Base-by-base conservation (phyloP, 768 basidiomycete genomes). In the Suillus brevipes region DNA sequence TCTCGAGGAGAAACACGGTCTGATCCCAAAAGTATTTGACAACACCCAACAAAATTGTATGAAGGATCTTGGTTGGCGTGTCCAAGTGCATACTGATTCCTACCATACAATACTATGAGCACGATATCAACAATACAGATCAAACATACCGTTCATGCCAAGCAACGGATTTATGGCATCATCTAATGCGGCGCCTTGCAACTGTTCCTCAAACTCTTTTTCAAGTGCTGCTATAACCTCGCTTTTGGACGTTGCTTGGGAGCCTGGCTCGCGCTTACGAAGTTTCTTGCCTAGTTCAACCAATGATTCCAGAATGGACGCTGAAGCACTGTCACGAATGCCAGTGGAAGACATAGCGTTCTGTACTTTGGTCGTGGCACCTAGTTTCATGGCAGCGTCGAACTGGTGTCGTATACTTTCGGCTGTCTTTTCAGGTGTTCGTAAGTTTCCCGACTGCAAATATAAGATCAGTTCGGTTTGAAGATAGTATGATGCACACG, bases 11-110 rank as follows among this genome's bases (percentile, higher is more conserved):
- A 38, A 38, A 52, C 2, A 38, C 31, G 0, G 69, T 71, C 49
- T 70, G 66, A 5, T 65, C 67, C 67, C 71, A 78, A 45, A 73
- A 70, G 49, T 78, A 78, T 62, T 77, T 78, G 43, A 76, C 68
- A 16, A 75, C 61, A 6, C 77, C 75, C 1, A 78, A 68, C 2
- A 78, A 67, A 28, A 74, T 62, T 0, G 74, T 77, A 38, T 77
- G 76, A 1, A 78, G 68, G 2, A 72, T 69, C 60, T 77, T 73
- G 0, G 71, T 76, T 0, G 74, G 78, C 0, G 73, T 80, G 43
- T 80, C 76, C 3, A 65, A 40, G 28, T 77, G 74, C 18, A 76
- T 69, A 43, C 77, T 66, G 2, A 78, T 12, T 14, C 73, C 76
- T 76, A 55, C n/a, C n/a, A 23, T 25, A 13, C 47, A 49, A 49